These are phyloP conservation scores for Grigorovia transvaalensis DNA, from an alignment of 805 yeast species.

Conservation along the genomic window DNA sequence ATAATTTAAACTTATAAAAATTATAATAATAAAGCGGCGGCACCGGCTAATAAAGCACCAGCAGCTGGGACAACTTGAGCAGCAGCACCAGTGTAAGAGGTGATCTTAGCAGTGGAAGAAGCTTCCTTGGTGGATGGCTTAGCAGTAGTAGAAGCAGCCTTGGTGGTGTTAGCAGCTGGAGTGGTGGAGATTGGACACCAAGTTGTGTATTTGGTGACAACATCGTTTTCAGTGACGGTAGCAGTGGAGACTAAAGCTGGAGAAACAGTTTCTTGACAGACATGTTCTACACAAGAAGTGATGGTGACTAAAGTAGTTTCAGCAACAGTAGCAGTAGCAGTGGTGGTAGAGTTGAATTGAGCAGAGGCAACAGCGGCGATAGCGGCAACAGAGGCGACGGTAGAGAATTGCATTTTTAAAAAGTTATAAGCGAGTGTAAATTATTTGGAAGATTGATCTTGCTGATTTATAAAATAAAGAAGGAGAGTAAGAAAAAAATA, in stretches of 20 bases:
- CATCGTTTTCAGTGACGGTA: conserved; percentile 24
- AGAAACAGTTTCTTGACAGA: conserved; percentile 26
- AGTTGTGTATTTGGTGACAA: conserved; percentile 21
- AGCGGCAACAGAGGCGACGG: conserved; percentile 31
- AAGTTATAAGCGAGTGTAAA: not conserved
- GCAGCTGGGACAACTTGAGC: conserved; percentile 37
- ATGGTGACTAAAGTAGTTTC: conserved; percentile 29
- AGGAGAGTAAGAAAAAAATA: not conserved
- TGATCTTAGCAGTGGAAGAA: conserved; percentile 13
- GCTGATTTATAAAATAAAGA: not conserved
- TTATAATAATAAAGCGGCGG: conserved; percentile 40
- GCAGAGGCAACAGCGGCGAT: conserved; percentile 27
- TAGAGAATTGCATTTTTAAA: conserved; percentile 32
- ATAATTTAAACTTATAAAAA: conserved; percentile 1
- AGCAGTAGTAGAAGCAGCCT: not conserved
- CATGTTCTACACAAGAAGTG: conserved; percentile 28
- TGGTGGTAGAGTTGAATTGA: conserved; percentile 20
- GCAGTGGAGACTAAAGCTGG: conserved; percentile 30
- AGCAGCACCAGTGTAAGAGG: conserved; percentile 36
- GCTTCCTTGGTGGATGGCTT: conserved; percentile 6
- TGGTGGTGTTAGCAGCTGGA: conserved; percentile 15
- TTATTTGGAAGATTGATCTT: not conserved
- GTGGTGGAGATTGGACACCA: conserved; percentile 29
- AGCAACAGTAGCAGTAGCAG: conserved; percentile 14
- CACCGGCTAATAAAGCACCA: conserved; percentile 41